Base-by-base conservation (phyloP, 2,329 filamentous ascomycete genomes). In the Ophiostoma piceae region DNA sequence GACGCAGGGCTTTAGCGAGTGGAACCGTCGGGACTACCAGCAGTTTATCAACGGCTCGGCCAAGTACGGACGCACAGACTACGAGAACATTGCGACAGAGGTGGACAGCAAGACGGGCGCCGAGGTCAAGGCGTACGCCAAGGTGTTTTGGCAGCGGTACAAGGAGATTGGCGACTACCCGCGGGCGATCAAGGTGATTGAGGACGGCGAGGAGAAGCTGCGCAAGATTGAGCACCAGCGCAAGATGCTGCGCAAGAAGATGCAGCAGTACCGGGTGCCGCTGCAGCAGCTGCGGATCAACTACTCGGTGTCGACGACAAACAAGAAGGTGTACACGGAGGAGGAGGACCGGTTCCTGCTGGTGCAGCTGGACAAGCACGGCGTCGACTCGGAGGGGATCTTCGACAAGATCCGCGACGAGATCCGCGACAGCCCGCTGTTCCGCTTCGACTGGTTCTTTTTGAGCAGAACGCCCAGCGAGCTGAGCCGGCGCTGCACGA, bases 391-490 rank as follows among this genome's bases (percentile, higher is more conserved):
- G 1, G 94, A 98, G 75, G 88, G 88, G 43, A 86, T 99, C 73
- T 96, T 95, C 78, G 95, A 99, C 75, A 90, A 89, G 78, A 97
- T 99, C 77, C 90, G 95, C n/a, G 94, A 98, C 74, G 95, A 98
- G 78, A 97, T 99, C 74, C 90, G 94, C 43, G 93, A 97, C 74
- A 94, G 90, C 70, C 94, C 95, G 11, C 83, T 99, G 3, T 99
- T 99, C 85, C 89, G 95, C 54, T 99, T 99, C 76, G 95, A 99
- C 78, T 99, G 96, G 96, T 99, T 99, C 83, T 97, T 99, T 84
- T 85, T 99, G 57, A 96, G 92, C 78, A 88, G 95, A 65, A 99
- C 94, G 3, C 92, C 95, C 0, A 89, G 94, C 67, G 95, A 99
- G 80, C 90, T 99, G 75, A 91, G 92, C 72, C 89, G 95, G 75